phyloP scores from a whole-genome alignment of 2,329 filamentous ascomycete genomes.

The Ambrosiella beaveri region DNA sequence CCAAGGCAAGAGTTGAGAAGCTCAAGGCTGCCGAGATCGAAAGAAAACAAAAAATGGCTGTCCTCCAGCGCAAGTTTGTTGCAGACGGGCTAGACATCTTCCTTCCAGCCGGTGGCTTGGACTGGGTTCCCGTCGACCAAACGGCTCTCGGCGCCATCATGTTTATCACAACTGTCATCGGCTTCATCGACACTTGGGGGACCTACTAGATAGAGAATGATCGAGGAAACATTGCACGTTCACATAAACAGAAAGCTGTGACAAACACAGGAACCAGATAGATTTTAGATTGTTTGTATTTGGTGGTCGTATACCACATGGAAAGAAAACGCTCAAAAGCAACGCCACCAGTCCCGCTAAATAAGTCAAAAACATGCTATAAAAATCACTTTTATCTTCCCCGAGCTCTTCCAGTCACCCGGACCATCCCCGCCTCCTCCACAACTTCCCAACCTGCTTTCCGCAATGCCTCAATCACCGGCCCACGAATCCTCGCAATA shows the following conservation, averaged over 20 bases:
- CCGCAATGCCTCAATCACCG: slow-evolving; percentile 59
- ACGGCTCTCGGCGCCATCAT: slow-evolving; percentile 40
- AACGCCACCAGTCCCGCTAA: background rate
- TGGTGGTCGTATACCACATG: too few species aligned
- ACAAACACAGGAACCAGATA: background rate
- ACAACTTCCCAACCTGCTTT: slow-evolving; percentile 73
- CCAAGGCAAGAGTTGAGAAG: background rate
- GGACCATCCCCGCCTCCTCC: slow-evolving; percentile 50
- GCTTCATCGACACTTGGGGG: slow-evolving; percentile 44
- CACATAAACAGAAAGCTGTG: background rate
- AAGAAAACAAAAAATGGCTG: background rate
- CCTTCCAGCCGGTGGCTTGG: slow-evolving; percentile 41
- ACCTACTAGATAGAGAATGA: slow-evolving; percentile 19
- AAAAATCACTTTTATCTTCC: background rate
- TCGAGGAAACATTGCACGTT: background rate
- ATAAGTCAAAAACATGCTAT: background rate
- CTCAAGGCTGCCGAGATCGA: background rate
- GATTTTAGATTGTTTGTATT: background rate
- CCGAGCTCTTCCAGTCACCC: slow-evolving; percentile 30
- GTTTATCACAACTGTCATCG: slow-evolving; percentile 44
- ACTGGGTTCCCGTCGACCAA: slow-evolving; percentile 38
- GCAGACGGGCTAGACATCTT: slow-evolving; percentile 45
- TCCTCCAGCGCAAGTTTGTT: slow-evolving; percentile 30
- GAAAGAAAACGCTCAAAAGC: too few species aligned
- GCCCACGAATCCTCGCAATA: slow-evolving; percentile 56